These are phyloP conservation scores for Ophiobolus disseminans DNA, from an alignment of 2,329 filamentous ascomycete species.

Conservation along the genomic window DNA sequence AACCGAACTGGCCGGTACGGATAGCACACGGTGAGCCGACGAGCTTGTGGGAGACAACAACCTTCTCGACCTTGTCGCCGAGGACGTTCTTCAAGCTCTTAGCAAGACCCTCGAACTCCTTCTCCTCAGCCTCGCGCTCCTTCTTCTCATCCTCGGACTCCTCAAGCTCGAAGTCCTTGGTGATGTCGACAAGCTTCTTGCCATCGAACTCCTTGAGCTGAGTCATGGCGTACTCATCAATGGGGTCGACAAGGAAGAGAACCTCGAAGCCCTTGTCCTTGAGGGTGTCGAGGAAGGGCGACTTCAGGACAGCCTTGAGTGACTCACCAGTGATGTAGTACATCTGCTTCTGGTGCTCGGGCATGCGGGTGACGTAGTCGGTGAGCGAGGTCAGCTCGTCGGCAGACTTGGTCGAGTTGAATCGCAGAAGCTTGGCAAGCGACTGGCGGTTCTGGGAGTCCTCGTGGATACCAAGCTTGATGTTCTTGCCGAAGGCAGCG, in stretches of 20 bases:
- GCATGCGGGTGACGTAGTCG: constrained; percentile 99
- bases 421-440: constrained; percentile 98
- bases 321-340: constrained; percentile 99
- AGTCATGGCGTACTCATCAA: constrained; percentile 99
- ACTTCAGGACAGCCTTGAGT: constrained; percentile 96
- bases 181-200: constrained; percentile 99
- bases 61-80: constrained; percentile 99
- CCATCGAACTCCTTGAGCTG: constrained; percentile 99
- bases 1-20: constrained; percentile 99
- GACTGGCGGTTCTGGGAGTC: constrained; percentile 93
- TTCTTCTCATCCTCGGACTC: constrained; percentile 99
- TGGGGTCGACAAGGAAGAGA: constrained; percentile 98
- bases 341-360: constrained; percentile 99
- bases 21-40: constrained; percentile 94
- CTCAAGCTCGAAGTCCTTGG: constrained; percentile 99
- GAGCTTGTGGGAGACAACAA: constrained; percentile 98
- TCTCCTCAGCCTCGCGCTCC: constrained; percentile 92
- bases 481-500: constrained; percentile 98
- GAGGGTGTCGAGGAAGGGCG: constrained; percentile 97
- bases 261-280: constrained; percentile 99
- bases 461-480: constrained; percentile 99
- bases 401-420: constrained; percentile 98
- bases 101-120: constrained; percentile 93
- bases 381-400: constrained; percentile 93
- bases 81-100: constrained; percentile 99